phyloP scores from a whole-genome alignment of 1,139 yeast species.

The Debaryomyces psychrophilus region DNA sequence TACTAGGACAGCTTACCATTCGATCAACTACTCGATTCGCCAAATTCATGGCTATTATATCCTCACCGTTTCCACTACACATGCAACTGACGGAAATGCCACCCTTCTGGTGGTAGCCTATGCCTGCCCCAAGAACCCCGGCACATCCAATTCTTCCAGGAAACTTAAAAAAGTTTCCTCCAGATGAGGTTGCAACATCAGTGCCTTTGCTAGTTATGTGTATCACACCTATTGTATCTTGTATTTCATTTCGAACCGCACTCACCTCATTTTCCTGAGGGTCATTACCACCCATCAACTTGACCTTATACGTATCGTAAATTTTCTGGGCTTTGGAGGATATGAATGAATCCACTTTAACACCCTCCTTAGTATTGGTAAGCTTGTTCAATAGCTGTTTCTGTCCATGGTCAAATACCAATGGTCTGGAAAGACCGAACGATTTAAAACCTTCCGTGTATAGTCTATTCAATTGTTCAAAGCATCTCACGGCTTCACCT shows the following conservation, averaged over 20 bases:
- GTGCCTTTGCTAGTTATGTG: constrained; percentile 20
- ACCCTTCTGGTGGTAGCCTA: constrained; percentile 26
- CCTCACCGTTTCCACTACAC: constrained; percentile 63
- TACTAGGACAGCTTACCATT: constrained; percentile 9
- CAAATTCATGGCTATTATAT: constrained; percentile 46
- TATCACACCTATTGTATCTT: constrained; percentile 41
- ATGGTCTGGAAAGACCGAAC: constrained; percentile 33
- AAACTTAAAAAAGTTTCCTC: constrained; percentile 53
- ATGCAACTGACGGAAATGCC: constrained; percentile 36
- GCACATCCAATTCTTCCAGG: constrained; percentile 60
- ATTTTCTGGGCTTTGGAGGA: constrained; percentile 21
- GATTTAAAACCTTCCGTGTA: constrained; percentile 18
- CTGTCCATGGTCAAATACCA: constrained; percentile 22
- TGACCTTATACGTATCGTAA: constrained; percentile 17
- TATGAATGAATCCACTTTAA: constrained; percentile 16
- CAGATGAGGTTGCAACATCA: constrained; percentile 48
- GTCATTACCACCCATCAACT: neutral
- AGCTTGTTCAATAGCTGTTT: neutral
- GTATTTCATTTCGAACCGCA: constrained; percentile 16
- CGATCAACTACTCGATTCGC: constrained; percentile 32
- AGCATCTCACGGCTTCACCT: constrained; percentile 18
- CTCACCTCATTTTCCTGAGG: constrained; percentile 11
- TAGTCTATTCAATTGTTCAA: constrained; percentile 15
- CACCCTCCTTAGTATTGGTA: constrained; percentile 1
- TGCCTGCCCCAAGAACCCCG: constrained; percentile 50